Evolutionary conservation across 306 rosid genomes (phyloP).

Genomic region (Hippophae gyantsensis): DNA sequence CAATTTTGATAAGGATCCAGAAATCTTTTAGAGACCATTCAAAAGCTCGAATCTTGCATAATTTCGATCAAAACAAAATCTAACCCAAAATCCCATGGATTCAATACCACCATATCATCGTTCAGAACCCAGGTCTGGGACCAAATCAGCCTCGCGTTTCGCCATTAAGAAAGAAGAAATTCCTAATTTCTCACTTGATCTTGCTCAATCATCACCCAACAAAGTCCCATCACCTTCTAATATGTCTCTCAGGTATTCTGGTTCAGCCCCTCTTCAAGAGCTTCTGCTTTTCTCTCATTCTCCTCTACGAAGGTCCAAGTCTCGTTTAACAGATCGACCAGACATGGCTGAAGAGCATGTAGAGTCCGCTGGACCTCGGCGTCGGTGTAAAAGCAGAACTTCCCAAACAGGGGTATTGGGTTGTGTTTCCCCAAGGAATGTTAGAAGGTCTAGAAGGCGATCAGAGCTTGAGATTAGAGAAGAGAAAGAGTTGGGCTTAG

Average conservation of each 20-base stretch:
- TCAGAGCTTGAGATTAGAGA: conserved; percentile 56
- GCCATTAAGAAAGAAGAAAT: neutral
- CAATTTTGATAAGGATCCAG: neutral
- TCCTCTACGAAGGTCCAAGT: conserved; percentile 44
- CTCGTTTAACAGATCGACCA: conserved; percentile 44
- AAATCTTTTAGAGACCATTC: neutral
- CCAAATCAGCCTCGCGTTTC: neutral
- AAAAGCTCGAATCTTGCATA: neutral
- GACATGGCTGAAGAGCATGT: conserved; percentile 42
- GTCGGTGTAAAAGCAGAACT: conserved; percentile 40
- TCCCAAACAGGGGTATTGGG: conserved; percentile 33
- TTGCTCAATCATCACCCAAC: neutral
- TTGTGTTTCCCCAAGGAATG: conserved; percentile 60
- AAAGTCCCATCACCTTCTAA: conserved; percentile 20
- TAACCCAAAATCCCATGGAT: neutral
- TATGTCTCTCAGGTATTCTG: conserved; percentile 29
- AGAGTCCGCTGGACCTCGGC: conserved; percentile 28
- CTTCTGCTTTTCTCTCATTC: conserved; percentile 62
- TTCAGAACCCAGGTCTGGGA: conserved; percentile 23
- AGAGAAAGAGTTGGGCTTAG: conserved; percentile 43
- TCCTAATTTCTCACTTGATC: neutral
- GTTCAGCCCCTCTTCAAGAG: conserved; percentile 38
- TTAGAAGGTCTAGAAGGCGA: conserved; percentile 48
- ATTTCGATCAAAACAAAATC: neutral
- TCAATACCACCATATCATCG: conserved; percentile 24